Percentiles rank a stretch among this genome's conserved stretches.
phyloP scores from a whole-genome alignment of 83 land plant genomes.

The Thuja plicata region DNA sequence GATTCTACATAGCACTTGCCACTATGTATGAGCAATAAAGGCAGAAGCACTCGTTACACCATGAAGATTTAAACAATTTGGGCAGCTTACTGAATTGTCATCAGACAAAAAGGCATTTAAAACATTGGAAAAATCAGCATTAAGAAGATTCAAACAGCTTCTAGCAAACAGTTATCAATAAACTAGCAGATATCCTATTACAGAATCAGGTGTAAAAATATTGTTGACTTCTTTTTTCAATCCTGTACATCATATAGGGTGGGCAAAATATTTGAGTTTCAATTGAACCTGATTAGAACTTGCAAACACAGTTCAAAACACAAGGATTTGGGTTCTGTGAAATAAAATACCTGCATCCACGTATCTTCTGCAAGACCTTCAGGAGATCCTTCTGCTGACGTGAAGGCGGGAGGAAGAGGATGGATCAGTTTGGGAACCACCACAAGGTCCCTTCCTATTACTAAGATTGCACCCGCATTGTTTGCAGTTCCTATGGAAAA shows the following conservation, averaged over 20 bases:
- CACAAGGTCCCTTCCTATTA: slow-evolving; percentile 48
- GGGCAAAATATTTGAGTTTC: not conserved
- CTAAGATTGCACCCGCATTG: slow-evolving; percentile 57
- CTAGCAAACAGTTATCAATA: not conserved
- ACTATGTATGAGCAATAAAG: not conserved
- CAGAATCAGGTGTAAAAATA: not conserved
- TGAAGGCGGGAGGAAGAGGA: slow-evolving; percentile 47
- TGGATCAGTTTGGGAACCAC: slow-evolving; percentile 54
- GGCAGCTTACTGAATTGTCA: not conserved
- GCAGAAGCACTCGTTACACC: not conserved
- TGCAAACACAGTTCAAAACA: not conserved
- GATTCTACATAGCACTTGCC: not conserved
- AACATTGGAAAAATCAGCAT: not conserved
- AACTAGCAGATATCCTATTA: not conserved
- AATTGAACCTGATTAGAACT: not conserved
- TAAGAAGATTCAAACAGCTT: not conserved
- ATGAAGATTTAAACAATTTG: not conserved
- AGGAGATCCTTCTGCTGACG: slow-evolving; percentile 49
- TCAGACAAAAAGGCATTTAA: not conserved
- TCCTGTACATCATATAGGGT: not conserved
- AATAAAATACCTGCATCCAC: slow-evolving; percentile 47
- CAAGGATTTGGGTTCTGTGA: not conserved
- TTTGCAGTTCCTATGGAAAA: slow-evolving; percentile 45
- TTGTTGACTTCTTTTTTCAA: not conserved
- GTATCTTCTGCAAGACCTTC: slow-evolving; percentile 47